Conservation (phyloP, 2,329 filamentous ascomycete species). For the Penicillium oxalicum region DNA sequence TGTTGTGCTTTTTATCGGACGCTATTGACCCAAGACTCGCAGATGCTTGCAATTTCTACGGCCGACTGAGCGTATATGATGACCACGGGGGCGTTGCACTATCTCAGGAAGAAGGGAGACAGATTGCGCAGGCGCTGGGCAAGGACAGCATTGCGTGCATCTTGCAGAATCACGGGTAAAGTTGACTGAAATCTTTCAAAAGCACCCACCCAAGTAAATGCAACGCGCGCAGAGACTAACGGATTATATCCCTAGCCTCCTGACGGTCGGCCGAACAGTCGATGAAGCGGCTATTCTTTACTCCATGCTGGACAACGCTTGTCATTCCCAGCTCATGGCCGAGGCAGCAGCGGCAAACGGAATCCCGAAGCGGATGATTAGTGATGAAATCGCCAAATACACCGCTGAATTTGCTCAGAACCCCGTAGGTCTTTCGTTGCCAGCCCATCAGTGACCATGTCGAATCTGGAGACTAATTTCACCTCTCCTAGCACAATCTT, state of each 20-base stretch:
- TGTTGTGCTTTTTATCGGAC: neutral
- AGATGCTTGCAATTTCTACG: constrained; percentile 38
- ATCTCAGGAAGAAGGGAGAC: constrained; percentile 35
- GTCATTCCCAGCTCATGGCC: constrained; percentile 38
- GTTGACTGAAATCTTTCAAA: neutral
- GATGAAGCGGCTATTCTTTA: constrained; percentile 38
- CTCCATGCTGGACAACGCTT: constrained; percentile 38
- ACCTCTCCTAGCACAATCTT: constrained; percentile 31
- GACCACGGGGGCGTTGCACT: constrained; percentile 39
- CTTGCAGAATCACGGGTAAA: constrained; percentile 38
- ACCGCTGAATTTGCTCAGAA: constrained; percentile 34
- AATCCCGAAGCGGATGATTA: constrained; percentile 31
- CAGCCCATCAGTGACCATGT: neutral
- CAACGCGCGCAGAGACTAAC: neutral
- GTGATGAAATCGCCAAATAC: constrained; percentile 29
- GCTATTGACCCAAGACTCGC: neutral
- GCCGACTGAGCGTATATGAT: constrained; percentile 34
- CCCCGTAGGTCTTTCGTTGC: constrained; percentile 22
- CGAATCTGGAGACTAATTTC: constrained; percentile 1
- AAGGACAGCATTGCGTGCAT: constrained; percentile 39
- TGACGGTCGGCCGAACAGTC: constrained; percentile 38
- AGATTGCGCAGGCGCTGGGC: constrained; percentile 36
- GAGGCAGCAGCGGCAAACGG: constrained; percentile 39
- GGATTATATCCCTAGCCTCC: constrained; percentile 26
- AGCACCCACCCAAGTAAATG: too few relatives aligned